Evolutionary conservation across 2,329 filamentous ascomycete species (phyloP).

Genomic region (Apiospora kogelbergensis): DNA sequence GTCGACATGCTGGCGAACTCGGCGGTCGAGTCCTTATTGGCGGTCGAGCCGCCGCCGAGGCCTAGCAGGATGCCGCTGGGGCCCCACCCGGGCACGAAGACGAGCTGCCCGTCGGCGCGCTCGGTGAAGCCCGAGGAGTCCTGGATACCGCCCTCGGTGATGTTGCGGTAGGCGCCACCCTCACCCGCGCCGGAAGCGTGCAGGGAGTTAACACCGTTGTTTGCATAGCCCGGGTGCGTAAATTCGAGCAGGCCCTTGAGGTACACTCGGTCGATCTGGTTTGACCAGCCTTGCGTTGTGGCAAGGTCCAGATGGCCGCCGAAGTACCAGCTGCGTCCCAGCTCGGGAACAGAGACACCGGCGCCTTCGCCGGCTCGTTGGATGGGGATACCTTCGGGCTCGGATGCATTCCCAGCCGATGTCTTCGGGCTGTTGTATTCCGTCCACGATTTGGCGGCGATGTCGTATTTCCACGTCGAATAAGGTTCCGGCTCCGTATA

Average conservation of each 20-base stretch:
- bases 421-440: constrained; percentile 63
- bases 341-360: constrained; percentile 65
- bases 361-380: constrained; percentile 74
- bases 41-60: constrained; percentile 64
- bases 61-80: constrained; percentile 69
- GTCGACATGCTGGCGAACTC: constrained; percentile 58
- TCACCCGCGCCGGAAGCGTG: constrained; percentile 55
- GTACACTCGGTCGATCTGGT: constrained; percentile 62
- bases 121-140: constrained; percentile 67
- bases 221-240: constrained; percentile 69
- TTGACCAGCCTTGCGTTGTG: constrained; percentile 66
- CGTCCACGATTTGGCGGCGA: constrained; percentile 58
- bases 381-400: constrained; percentile 53
- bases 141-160: constrained; percentile 71
- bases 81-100: constrained; percentile 76
- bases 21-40: constrained; percentile 43
- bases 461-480: constrained; percentile 70
- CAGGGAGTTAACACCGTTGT: constrained; percentile 60
- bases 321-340: constrained; percentile 76
- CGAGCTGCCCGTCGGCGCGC: constrained; percentile 69
- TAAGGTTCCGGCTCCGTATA: constrained; percentile 55
- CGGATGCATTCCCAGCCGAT: constrained; percentile 62
- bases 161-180: constrained; percentile 69
- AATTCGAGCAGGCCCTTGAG: constrained; percentile 75
- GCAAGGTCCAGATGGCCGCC: constrained; percentile 69